Base-by-base conservation (phyloP, 495 filamentous ascomycete species). In the Aspergillus biplanus region DNA sequence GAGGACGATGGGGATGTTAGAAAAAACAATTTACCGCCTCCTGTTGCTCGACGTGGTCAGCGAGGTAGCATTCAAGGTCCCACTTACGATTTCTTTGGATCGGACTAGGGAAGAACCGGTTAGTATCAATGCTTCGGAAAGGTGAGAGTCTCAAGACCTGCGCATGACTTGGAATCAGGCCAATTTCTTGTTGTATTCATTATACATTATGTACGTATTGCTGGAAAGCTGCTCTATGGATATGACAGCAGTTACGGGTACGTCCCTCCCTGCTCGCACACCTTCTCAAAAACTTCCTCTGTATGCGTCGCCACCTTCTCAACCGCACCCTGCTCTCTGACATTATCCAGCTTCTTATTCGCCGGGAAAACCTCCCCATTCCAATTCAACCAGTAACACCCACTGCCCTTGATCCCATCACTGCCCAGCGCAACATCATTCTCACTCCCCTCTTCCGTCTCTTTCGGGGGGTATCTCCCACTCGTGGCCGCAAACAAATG, bases 401-500 rank as follows among this genome's bases (percentile, higher is more conserved):
- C 67, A 60, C 58, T 61, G 21, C 67, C 67, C 33, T 34, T 59
- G 2, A 9, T 18, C 27, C 60, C 66, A 57, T 64, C 64, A 15
- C 57, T 64, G 0, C 67, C 67, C 6, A 47, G 39, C 1, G 54
- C 62, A 11, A 60, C 32, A 42, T 63, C 62, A 1, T 46, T 56
- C 0, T 32, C 37, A n/a, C 5, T 46, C 8, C 13, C 33, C 27
- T 32, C 15, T 11, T 33, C 56, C 1, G n/a, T 13, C 31, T n/a
- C 52, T 27, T 44, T 32, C 7, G 77, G 67, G 5, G 78, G 67
- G 62, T 69, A 84, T 12, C 68, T 64, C 7, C 63, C 67, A 69
- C 75, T 82, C 35, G 76, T 83, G 33, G 75, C 75, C 15, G 71
- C 69, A 66, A 75, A 82, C 52, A 82, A 65, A 66, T 82, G 79